Base-by-base conservation (phyloP, 352 stramenopile species). In the Pythium graminicola region DNA sequence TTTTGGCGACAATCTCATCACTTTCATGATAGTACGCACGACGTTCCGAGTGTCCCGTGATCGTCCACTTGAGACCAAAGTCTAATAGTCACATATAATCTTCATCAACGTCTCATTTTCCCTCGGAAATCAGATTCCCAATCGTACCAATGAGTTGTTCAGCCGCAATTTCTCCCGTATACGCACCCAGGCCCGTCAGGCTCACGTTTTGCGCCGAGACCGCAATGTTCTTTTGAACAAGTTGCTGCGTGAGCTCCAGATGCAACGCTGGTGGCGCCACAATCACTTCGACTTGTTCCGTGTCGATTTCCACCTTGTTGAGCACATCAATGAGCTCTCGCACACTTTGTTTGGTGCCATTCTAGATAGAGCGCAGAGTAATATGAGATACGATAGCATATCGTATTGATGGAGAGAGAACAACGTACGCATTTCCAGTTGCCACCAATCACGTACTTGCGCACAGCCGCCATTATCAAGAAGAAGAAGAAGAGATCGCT, bases 41-140 rank as follows among this genome's bases (percentile, higher is more conserved):
- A 47, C 93, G 76, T 69, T 98, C 93, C 39, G 85, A 97, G 76
- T 98, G 93, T 46, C 93, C 93, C 10, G 87, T 87, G 59, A 98
- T 74, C 45, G 76, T 86, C 77, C 77, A 89, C 59, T 72, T 71
- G 27, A 91, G 54, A 0, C 76, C 76, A 59, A 88, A 86, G 55
- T 91, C 80, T 73, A 33, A 0, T 36, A 14, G 82, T 81, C 45
- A 87, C 70, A 46, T 55, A 70, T 45, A 77, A 65, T 60, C 31
- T 14, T 36, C 31, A 36, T 9, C 14, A 9, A 36, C 31, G 14
- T 9, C 31, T 36, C 31, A 36, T 36, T 14, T 14, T 9, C 31
- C 9, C 31, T 14, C 8, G 31, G 31, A 14, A 36, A 14, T 4
- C 3, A 29, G 26, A 26, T 20, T 26, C 31, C 8, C 14, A 36